phyloP scores from a whole-genome alignment of 495 filamentous ascomycete genomes.

The Niebla homalea region DNA sequence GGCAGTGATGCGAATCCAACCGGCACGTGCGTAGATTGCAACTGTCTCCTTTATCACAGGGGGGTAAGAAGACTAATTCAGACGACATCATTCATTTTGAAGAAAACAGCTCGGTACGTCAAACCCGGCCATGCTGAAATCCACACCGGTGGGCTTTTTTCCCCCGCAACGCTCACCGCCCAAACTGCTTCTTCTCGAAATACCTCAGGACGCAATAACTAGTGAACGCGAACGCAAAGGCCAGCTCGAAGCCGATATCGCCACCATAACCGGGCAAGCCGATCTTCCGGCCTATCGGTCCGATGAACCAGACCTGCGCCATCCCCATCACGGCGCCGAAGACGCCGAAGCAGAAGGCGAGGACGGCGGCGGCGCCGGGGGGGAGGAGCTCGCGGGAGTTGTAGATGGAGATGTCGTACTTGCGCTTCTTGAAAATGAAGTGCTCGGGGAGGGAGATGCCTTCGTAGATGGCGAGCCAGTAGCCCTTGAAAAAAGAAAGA shows the following conservation, averaged over 20 bases:
- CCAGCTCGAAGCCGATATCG: constrained; percentile 67
- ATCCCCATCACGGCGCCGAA: constrained; percentile 66
- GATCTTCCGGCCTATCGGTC: constrained; percentile 54
- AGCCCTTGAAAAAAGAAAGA: constrained; percentile 27
- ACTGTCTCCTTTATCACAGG: no score
- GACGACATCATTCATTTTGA: no score
- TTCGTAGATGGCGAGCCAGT: constrained; percentile 78
- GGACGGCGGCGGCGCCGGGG: constrained; percentile 53
- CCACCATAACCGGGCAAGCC: constrained; percentile 45
- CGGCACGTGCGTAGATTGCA: no score
- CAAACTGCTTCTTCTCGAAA: constrained; percentile 43
- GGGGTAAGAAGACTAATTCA: no score
- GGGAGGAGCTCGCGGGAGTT: constrained; percentile 47
- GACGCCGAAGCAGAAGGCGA: constrained; percentile 55
- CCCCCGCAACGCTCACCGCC: constrained; percentile 23
- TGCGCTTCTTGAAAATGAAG: constrained; percentile 59
- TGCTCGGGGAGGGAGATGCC: constrained; percentile 61
- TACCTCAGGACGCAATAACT: constrained; percentile 34
- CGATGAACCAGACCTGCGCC: constrained; percentile 63
- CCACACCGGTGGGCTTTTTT: no score
- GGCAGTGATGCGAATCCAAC: no score
- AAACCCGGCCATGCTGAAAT: no score
- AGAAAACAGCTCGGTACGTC: no score
- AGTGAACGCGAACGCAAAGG: constrained; percentile 38
- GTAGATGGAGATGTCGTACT: constrained; percentile 54